Evolutionary conservation across 164 flowering plant genomes (phyloP), one percentile per base, ranked within the genome.

Genomic region (Cinnamomum micranthum): DNA sequence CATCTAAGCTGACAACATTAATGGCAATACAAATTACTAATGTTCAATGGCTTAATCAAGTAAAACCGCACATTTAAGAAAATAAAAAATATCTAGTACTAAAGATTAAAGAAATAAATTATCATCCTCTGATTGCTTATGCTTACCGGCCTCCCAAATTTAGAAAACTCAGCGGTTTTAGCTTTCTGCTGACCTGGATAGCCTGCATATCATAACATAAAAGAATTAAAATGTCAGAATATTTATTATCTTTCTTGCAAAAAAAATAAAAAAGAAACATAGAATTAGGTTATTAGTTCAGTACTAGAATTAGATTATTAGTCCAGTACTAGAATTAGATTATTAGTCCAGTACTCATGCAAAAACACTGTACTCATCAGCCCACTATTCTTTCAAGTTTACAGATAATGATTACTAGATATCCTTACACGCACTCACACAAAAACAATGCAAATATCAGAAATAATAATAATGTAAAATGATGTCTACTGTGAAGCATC

Each of bases 141-240:
- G 27, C 97, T 85, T 80, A 95, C 98, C 35, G 91, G 94, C 17
- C 92, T 88, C 20, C 98, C 98, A 76, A 87, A 91, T 79, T 87
- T 92, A 31, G 92, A 85, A 71, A 86, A 76, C 75, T 94, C 94
- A 23, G 88, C 81, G 77, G 80, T 81, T 83, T 89, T 92, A 50
- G 89, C 90, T 81, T 89, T 90, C 76, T 88, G 95, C 69, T 90
- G 88, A 59, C 92, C 92, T 60, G 97, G 97, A 78, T 73, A 82
- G 62, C 98, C 98, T 94, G 72, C 71, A 77, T 75, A 25, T 2
- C 24, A 23, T 25, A 64, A 11, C 22, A 64, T 83, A 68, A 63
- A 20, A 35, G 59, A 55, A 71, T 67, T 64, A 6, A 3, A 68
- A 50, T 20, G 23, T 58, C 64, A 71, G 14, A 64, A 64, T 64